Evolutionary conservation across 2,329 filamentous ascomycete genomes (phyloP), one percentile per base, ranked within the genome.

Genomic region (Aspergillus transmontanensis): DNA sequence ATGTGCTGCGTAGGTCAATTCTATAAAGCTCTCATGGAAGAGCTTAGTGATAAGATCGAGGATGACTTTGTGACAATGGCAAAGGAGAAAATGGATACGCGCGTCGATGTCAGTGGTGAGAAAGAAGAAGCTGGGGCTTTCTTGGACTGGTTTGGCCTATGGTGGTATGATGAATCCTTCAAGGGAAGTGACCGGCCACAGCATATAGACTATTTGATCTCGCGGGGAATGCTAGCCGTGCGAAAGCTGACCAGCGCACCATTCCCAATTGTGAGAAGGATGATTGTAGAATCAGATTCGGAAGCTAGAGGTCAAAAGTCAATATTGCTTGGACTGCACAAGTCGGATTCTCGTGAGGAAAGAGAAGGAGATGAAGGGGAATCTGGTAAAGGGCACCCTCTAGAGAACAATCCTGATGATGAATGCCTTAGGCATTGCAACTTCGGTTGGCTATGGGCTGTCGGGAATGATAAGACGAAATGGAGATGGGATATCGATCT

Each of bases 251-350:
- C 16, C 16, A 41, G 16, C 19, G 39, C 39, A 41, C 19, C 39
- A 4, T n/a, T 41, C 0, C 1, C 39, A 10, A 41, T n/a, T 10
- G 39, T n/a, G 39, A 41, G 39, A 41, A n/a, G 6, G 39, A 41
- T 19, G 39, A 0, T 41, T 41, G 16, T 41, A n/a, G 3, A 1
- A 1, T 41, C 39, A 10, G 6, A 2, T 19, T 9, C 1, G 0
- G 16, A 41, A 41, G 16, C 6, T 41, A 2, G 2, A 6, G 6
- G 16, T 10, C n/a, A 41, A 41, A 19, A n/a, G 2, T 41, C 16
- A 0, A 41, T 41, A 19, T 19, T 41, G 39, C 0, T 9, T n/a
- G 16, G 39, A 10, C 4, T 41, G 7, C 0, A 41, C 16, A 6
- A 19, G 39, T n/a, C 3, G 6, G 6, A 9, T 0, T n/a, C 6